Evolutionary conservation across 2,329 filamentous ascomycete species (phyloP), one percentile per base, ranked within the genome.

Genomic region (Stylonectria norvegica): DNA sequence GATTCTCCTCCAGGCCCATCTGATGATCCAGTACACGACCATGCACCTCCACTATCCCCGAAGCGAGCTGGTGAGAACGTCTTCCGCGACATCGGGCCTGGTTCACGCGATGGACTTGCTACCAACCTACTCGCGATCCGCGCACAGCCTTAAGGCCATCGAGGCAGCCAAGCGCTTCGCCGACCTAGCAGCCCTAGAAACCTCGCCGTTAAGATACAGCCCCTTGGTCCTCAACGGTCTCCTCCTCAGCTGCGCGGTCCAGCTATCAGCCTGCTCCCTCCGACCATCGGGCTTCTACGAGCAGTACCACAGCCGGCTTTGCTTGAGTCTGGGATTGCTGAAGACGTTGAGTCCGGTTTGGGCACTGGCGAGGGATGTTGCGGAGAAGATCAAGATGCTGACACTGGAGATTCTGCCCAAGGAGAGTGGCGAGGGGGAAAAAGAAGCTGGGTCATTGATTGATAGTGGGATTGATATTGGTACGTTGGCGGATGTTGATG

Each of bases 1-100:
- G 16, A 55, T 55, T 35, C 47, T 55, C 47, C 53, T 55, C 1
- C 52, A 55, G 14, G 52, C 52, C 0, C 47, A 55, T 5, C 40
- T 43, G 30, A 40, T 53, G 10, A 53, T 55, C 0, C 47, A 49
- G 0, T 33, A 55, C 7, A 47, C 52, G 1, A 43, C 42, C 15
- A 55, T 55, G 47, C 20, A 51, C 0, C 23, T 55, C 1, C 52
- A 55, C n/a, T 43, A 55, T 1, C 52, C 52, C 4, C 42, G 52
- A 1, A 51, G 48, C 12, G 29, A 40, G 28, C 16, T 36, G 16
- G 15, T 38, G n/a, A 18, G 27, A 15, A 12, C 27, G 28, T 19
- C 22, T 27, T 28, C 28, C 18, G 22, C 8, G 7, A 12, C 0
- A 48, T 49, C 11, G 19, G 45, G 6, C 42, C 41, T 0, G 18